Base-by-base conservation (phyloP, 2,329 filamentous ascomycete species). In the Dryadomyces quercivorus region DNA sequence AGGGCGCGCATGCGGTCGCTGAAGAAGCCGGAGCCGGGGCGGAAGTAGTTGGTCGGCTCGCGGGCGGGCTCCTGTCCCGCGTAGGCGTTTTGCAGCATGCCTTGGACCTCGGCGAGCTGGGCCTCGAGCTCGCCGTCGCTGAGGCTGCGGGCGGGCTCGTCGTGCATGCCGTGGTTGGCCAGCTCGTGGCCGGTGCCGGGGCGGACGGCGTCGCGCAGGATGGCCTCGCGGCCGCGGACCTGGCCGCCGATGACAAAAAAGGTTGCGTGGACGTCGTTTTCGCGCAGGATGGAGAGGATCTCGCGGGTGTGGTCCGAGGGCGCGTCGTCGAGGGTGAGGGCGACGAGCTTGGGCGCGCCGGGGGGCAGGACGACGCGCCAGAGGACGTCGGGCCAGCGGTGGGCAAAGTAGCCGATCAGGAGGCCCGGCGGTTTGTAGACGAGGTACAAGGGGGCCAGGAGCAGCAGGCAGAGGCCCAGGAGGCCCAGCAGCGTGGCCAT, bases 241-340 rank as follows among this genome's bases (percentile, higher is more conserved):
- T 95, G 89, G 2, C 77, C 77, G 9, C 90, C 90, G 61, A 95
- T 95, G 36, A 94, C 76, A 67, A 95, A 96, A 67, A 95, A 93
- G 0, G 90, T 95, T 0, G 90, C 90, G 20, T 75, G 80, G 15
- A 85, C 88, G 55, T 77, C 75, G 63, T 88, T 76, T 22, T 73
- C 72, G 53, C 74, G 71, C n/a, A 95, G 74, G 0, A 88, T 70
- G 46, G 80, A 70, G 54, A 90, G 70, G 56, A 95, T 90, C 55
- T 83, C 79, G 47, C 69, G 64, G 2, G 90, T 94, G 66, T 87
- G 76, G 46, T 76, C 69, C 1, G 86, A 91, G 0, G 90, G 90
- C 31, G 83, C 86, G 69, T 95, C 90, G 71, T 95, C 90, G 63
- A 95, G 85, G 1, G 88, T 95, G 43, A 96, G 75, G 0, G 88